phyloP scores from a whole-genome alignment of 2,329 filamentous ascomycete genomes.

The Hypoxylon sp. region DNA sequence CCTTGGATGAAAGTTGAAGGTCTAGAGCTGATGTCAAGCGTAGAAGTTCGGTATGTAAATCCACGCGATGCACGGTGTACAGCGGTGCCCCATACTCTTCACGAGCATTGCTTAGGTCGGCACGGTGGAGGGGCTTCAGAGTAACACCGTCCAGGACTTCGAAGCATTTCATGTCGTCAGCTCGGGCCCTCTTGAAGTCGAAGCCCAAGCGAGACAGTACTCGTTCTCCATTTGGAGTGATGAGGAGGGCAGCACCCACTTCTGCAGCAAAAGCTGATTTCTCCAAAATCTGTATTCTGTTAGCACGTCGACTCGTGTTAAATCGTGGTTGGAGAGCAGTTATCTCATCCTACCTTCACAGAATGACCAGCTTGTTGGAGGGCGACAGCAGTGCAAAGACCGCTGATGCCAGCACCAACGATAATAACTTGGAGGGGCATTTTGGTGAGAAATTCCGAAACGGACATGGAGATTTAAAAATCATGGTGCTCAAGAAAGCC shows the following conservation, averaged over 20 bases:
- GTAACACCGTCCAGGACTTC: slow-evolving; percentile 46
- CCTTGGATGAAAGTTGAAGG: slow-evolving; percentile 45
- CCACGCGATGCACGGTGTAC: slow-evolving; percentile 50
- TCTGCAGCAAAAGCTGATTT: slow-evolving; percentile 52
- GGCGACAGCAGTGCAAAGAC: slow-evolving; percentile 52
- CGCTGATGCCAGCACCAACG: slow-evolving; percentile 54
- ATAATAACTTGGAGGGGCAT: slow-evolving; percentile 49
- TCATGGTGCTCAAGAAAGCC: not conserved
- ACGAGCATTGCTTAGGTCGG: slow-evolving; percentile 41
- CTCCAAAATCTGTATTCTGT: slow-evolving; percentile 48
- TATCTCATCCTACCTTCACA: slow-evolving; percentile 43
- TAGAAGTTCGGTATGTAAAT: slow-evolving; percentile 50
- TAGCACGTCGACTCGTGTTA: not conserved
- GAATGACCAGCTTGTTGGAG: slow-evolving; percentile 47
- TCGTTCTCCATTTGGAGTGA: slow-evolving; percentile 51
- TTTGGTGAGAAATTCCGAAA: slow-evolving; percentile 15
- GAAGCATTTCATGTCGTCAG: slow-evolving; percentile 43
- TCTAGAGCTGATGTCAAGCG: slow-evolving; percentile 41
- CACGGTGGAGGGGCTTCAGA: slow-evolving; percentile 37
- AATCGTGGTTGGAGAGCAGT: not conserved
- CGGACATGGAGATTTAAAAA: not conserved
- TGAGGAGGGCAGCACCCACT: slow-evolving; percentile 51
- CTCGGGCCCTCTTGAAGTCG: slow-evolving; percentile 48
- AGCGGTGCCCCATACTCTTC: slow-evolving; percentile 48
- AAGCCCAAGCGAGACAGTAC: slow-evolving; percentile 51